These are phyloP conservation scores for Exophiala spinifera DNA, from an alignment of 2,329 filamentous ascomycete species.

Conservation along the genomic window DNA sequence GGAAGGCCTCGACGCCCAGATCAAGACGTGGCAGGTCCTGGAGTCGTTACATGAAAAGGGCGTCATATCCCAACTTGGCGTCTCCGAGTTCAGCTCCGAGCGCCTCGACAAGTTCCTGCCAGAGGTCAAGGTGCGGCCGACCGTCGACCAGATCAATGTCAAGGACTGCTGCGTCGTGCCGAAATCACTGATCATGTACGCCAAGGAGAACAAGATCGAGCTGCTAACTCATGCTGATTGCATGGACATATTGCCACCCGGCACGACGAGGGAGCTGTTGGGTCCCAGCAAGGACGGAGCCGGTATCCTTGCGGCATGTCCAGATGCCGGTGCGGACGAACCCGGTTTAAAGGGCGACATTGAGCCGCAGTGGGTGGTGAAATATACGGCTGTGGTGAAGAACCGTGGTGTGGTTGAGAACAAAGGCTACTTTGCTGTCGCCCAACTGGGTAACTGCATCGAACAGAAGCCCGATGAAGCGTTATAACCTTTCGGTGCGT, in stretches of 20 bases:
- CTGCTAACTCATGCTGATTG: conserved; percentile 92
- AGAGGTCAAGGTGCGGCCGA: conserved; percentile 67
- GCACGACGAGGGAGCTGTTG: conserved; percentile 79
- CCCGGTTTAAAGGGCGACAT: conserved; percentile 71
- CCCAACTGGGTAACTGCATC: conserved; percentile 59
- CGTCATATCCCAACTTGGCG: conserved; percentile 70
- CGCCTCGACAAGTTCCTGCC: conserved; percentile 75
- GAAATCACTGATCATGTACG: conserved; percentile 76
- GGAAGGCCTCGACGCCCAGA: conserved; percentile 59
- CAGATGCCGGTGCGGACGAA: conserved; percentile 43
- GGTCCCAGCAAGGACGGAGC: conserved; percentile 69
- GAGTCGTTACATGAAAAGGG: conserved; percentile 71
- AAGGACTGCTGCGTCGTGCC: conserved; percentile 95
- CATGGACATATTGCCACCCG: conserved; percentile 82
- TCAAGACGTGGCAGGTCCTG: conserved; percentile 66
- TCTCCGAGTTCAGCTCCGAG: conserved; percentile 87
- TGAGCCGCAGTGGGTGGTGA: conserved; percentile 88
- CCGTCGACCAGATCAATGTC: conserved; percentile 93
- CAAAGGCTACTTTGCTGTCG: conserved; percentile 93
- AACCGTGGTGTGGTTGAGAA: conserved; percentile 95
- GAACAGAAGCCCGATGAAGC: conserved; percentile 23
- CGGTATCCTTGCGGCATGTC: conserved; percentile 66
- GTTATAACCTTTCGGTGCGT: background rate
- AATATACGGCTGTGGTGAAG: conserved; percentile 93
- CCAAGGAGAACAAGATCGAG: conserved; percentile 79